phyloP scores from a whole-genome alignment of 306 rosid genomes.

The Lablab purpureus region DNA sequence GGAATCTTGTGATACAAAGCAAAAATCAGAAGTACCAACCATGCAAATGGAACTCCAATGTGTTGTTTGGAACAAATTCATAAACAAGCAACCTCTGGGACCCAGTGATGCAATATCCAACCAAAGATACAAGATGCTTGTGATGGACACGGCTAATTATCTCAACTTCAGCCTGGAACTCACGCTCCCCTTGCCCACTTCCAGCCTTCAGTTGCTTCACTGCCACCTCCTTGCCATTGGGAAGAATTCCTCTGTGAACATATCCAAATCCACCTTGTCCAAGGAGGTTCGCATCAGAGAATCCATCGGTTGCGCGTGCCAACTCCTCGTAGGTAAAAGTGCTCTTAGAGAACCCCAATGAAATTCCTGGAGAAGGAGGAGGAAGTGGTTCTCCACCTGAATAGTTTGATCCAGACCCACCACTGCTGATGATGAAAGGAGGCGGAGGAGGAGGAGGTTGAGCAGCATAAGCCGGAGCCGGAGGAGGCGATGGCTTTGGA shows the following conservation, averaged over 20 bases:
- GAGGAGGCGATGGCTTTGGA: conserved; percentile 71
- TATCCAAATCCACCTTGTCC: conserved; percentile 99
- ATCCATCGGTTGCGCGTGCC: conserved; percentile 92
- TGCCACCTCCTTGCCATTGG: conserved; percentile 95
- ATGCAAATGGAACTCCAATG: conserved; percentile 93
- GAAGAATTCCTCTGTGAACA: conserved; percentile 91
- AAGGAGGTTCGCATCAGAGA: conserved; percentile 93
- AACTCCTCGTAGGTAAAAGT: conserved; percentile 81
- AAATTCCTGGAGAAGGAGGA: conserved; percentile 77
- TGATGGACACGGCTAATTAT: conserved; percentile 98
- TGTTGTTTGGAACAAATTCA: conserved; percentile 86
- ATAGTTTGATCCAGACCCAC: conserved; percentile 88
- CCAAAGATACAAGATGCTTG: conserved; percentile 93
- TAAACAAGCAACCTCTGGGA: conserved; percentile 85
- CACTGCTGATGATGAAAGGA: conserved; percentile 75
- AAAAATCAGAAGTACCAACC: conserved; percentile 54
- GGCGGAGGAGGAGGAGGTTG: conserved; percentile 60
- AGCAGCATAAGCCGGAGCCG: conserved; percentile 50
- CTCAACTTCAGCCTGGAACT: conserved; percentile 96
- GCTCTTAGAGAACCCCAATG: conserved; percentile 76
- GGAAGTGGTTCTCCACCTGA: conserved; percentile 78
- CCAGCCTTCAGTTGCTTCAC: conserved; percentile 95
- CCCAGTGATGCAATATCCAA: conserved; percentile 91
- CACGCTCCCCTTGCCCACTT: conserved; percentile 98
- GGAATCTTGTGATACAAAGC: conserved; percentile 1